phyloP scores from a whole-genome alignment of 495 filamentous ascomycete species.

The Aspergillus indologenus region DNA sequence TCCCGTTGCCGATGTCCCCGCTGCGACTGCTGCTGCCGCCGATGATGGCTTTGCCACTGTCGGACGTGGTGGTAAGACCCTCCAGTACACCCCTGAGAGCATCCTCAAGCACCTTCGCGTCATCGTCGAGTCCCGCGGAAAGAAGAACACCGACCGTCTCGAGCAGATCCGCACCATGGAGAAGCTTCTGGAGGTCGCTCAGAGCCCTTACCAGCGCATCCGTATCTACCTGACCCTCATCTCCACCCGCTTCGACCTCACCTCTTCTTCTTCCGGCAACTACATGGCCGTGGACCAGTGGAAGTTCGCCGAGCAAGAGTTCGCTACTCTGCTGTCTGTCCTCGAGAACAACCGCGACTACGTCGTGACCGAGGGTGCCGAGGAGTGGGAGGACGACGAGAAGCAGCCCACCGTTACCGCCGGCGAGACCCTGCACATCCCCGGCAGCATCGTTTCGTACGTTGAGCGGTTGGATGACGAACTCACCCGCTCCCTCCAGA shows the following conservation, averaged over 20 bases:
- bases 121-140: conserved; percentile 92
- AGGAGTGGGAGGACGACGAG: conserved; percentile 99
- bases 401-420: conserved; percentile 70
- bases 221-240: conserved; percentile 89
- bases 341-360: conserved; percentile 75
- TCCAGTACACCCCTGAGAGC: conserved; percentile 92
- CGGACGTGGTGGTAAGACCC: conserved; percentile 77
- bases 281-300: conserved; percentile 97
- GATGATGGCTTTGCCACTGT: conserved; percentile 87
- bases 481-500: conserved; percentile 90
- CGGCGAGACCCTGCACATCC: conserved; percentile 79
- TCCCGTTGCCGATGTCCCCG: conserved; percentile 37
- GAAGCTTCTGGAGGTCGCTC: conserved; percentile 84
- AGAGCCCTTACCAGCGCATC: conserved; percentile 89
- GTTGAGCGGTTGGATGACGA: conserved; percentile 96
- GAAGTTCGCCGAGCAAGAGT: conserved; percentile 89
- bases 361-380: conserved; percentile 83
- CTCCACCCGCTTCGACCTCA: conserved; percentile 91
- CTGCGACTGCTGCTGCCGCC: conserved; percentile 43
- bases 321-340: conserved; percentile 68
- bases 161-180: conserved; percentile 98
- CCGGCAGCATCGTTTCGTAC: conserved; percentile 90
- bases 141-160: conserved; percentile 94
- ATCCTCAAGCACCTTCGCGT: conserved; percentile 94
- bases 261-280: conserved; percentile 67